A percentile compares a stretch with the other conserved stretches of the same genome.
phyloP scores from a whole-genome alignment of 2,329 filamentous ascomycete genomes.

The Cladosporium halotolerans region DNA sequence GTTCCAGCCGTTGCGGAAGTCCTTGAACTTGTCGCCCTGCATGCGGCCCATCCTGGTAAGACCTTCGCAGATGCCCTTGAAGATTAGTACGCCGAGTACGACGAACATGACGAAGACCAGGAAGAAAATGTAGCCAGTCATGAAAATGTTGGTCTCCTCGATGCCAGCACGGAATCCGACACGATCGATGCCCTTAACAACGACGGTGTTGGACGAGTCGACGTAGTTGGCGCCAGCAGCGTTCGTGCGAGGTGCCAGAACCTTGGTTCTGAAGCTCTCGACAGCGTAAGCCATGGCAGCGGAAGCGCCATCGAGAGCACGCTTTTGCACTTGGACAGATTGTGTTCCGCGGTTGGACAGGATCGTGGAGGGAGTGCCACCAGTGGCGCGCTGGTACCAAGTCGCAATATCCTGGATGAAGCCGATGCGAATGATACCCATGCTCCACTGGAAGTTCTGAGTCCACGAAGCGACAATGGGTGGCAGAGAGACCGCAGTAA shows the following conservation, averaged over 20 bases:
- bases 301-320: constrained; percentile 42
- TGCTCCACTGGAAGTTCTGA: constrained; percentile 96
- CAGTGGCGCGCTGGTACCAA: constrained; percentile 93
- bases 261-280: constrained; percentile 32
- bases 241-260: constrained; percentile 34
- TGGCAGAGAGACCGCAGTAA: constrained; percentile 73
- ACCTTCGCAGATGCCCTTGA: constrained; percentile 76
- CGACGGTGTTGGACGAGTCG: constrained; percentile 35
- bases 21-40: constrained; percentile 77
- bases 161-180: constrained; percentile 81
- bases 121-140: constrained; percentile 87
- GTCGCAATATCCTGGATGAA: constrained; percentile 86
- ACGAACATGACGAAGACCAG: constrained; percentile 73
- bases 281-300: constrained; percentile 51
- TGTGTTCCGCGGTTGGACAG: constrained; percentile 66
- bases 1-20: constrained; percentile 92
- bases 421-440: constrained; percentile 84
- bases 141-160: constrained; percentile 85
- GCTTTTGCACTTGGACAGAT: constrained; percentile 78
- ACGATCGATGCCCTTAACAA: constrained; percentile 77
- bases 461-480: constrained; percentile 91
- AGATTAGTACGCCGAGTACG: constrained; percentile 63
- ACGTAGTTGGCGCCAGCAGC: constrained; percentile 21
- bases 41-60: constrained; percentile 70
- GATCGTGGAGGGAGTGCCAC: constrained; percentile 73